These are phyloP conservation scores for Bimuria novae-zelandiae DNA, from an alignment of 2,329 filamentous ascomycete species.

Conservation along the genomic window DNA sequence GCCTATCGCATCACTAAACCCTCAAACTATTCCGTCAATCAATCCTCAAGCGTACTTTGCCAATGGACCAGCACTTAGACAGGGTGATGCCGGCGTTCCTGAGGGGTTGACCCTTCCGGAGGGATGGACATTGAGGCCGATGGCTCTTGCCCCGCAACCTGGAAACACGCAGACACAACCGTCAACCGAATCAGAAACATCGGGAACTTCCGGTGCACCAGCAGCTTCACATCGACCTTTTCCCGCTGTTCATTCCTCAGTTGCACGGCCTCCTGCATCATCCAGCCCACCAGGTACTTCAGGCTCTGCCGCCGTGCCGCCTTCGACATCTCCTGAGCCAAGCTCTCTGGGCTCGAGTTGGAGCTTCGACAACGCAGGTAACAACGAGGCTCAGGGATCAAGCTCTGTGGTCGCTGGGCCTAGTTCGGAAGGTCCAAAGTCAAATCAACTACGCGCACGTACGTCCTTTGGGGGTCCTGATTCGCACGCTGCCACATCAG, in stretches of 20 bases:
- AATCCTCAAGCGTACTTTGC: constrained; percentile 40
- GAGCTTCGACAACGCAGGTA: constrained; percentile 40
- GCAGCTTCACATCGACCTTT: constrained; percentile 10
- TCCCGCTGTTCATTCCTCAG: constrained; percentile 3
- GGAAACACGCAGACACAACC: constrained; percentile 5
- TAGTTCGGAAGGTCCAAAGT: constrained; percentile 25
- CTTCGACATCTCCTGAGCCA: constrained; percentile 32
- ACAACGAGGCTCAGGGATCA: constrained; percentile 32
- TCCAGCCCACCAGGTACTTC: constrained; percentile 11
- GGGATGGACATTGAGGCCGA: constrained; percentile 44
- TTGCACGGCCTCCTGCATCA: constrained; percentile 10
- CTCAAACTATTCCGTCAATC: constrained; percentile 21
- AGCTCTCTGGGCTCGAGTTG: constrained; percentile 43
- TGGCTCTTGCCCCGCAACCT: constrained; percentile 31
- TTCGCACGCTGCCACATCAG: not conserved
- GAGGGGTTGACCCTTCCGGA: constrained; percentile 43
- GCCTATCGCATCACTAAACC: constrained; percentile 29
- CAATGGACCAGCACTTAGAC: constrained; percentile 36
- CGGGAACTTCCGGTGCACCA: constrained; percentile 2
- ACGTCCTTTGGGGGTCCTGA: not conserved
- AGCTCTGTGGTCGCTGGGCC: constrained; percentile 35
- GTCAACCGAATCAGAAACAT: constrained; percentile 7
- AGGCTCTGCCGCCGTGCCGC: constrained; percentile 12
- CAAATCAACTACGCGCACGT: not conserved
- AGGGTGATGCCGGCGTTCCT: constrained; percentile 42